Base-by-base conservation (phyloP, 2,329 filamentous ascomycete genomes). In the Botrytis squamosa region DNA sequence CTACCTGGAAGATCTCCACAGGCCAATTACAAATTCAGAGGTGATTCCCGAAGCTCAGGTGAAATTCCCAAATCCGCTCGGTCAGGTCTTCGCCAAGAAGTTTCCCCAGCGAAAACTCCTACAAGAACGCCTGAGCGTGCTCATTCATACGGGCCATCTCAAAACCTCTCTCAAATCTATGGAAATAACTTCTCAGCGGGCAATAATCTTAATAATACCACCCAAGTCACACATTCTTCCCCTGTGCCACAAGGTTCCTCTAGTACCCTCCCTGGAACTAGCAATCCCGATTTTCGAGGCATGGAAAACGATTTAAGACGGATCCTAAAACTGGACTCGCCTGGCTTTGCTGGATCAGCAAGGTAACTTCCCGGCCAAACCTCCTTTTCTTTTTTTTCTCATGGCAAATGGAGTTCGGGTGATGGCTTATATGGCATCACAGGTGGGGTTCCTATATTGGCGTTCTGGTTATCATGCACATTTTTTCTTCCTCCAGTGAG, bases 281-380 rank as follows among this genome's bases (percentile, higher is more conserved):
- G 74, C 62, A 73, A 71, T 60, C 71, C 76, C 49, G 77, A 81
- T 75, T 62, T 80, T 75, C 75, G 77, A 67, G 79, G 77, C 25
- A 81, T 81, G 77, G 80, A 81, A 72, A 78, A 81, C n/a, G 79
- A 75, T 74, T 78, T 82, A 55, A 79, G 81, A 40, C 80, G 76
- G 59, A 78, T 82, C 33, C 75, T 82, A 67, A 82, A 81, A 72
- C 70, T 82, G 63, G 77, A 80, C 63, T 75, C 80, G 29, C 59
- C 72, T 36, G 75, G 71, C 33, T 75, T 68, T 55, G 16, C 71
- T n/a, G 71, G 71, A 33, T 49, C 49, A 44, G 71, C 74, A 70
- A 67, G n/a, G 65, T 73, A 44, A 70, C 38, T 59, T 38, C 38
- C 44, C 33, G 62, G 52, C 16, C 63, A 33, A 18, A 52, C 38